Base-by-base conservation (phyloP, 2,329 filamentous ascomycete genomes). In the Aspergillus quadrilineatus region DNA sequence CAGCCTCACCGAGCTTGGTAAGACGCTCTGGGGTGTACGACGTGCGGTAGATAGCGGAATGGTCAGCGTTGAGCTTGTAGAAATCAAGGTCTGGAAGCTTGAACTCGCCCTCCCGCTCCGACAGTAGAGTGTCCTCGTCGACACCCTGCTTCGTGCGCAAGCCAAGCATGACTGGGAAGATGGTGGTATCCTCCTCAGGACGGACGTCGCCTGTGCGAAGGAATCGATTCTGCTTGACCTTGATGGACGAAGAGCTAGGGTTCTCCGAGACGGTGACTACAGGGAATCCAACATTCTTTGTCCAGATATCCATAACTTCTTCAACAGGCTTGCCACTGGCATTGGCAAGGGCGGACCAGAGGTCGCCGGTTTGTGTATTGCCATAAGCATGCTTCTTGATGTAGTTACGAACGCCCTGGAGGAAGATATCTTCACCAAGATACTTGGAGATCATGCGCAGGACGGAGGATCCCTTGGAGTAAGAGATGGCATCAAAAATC, bases 381-480 rank as follows among this genome's bases (percentile, higher is more conserved):
- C 90, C 89, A 70, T 94, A 97, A n/a, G 92, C 91, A 71, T 97
- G 92, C 79, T 94, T 95, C 81, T 93, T 95, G 66, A 97, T 85
- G 72, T 97, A 97, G 55, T 85, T 84, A 50, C 92, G 86, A 53
- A 97, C 89, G 69, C 93, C 93, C 72, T 97, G 90, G 71, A 97
- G 85, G 81, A 97, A 97, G 15, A 85, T 82, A 43, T 97, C 91
- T 73, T 97, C 93, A 50, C 93, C 93, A 26, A 97, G 81, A 68
- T 96, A 95, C 63, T 92, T 96, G 17, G 93, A 96, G 63, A 97
- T 92, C 93, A 97, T 97, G 70, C 93, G 89, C 59, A 97, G 82
- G 34, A 97, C 92, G 66, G 92, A 96, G 9, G 92, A 97, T 15
- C 93, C 93, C 79, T 97, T 97, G 55, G 91, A 92, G 77, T 97